Evolutionary conservation across 345 rosid species (phyloP).

Genomic region (Rhizophora mangle): DNA sequence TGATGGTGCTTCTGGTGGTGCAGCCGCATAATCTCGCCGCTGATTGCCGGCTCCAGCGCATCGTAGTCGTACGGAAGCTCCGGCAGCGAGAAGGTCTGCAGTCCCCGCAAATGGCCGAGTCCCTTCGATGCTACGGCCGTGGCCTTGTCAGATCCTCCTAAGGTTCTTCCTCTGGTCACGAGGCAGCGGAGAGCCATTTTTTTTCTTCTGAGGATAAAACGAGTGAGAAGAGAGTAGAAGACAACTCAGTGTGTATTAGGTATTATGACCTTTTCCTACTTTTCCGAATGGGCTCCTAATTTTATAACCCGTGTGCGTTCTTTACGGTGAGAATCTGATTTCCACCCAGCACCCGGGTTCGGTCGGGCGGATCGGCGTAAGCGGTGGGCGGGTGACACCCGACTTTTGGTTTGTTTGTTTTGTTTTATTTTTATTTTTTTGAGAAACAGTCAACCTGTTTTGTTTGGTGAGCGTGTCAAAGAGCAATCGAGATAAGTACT

Average conservation of each 20-base stretch:
- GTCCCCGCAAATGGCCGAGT: conserved; percentile 26
- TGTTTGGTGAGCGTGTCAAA: too few species aligned
- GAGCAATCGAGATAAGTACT: too few species aligned
- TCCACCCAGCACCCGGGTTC: too few species aligned
- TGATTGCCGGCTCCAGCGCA: conserved; percentile 86
- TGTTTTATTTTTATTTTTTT: too few species aligned
- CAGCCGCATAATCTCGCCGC: conserved; percentile 91
- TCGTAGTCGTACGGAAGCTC: conserved; percentile 88
- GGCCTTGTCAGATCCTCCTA: conserved; percentile 17
- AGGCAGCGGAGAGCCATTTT: conserved; percentile 67
- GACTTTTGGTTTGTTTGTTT: too few species aligned
- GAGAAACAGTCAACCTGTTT: too few species aligned
- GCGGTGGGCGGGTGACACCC: too few species aligned
- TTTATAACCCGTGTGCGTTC: too few species aligned
- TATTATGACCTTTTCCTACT: background rate
- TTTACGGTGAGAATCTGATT: too few species aligned
- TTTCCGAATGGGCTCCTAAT: too few species aligned
- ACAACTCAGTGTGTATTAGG: background rate
- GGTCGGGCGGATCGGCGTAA: too few species aligned
- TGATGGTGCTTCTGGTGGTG: conserved; percentile 99
- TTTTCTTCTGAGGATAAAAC: background rate
- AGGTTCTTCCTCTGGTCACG: conserved; percentile 37
- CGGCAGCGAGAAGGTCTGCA: conserved; percentile 75
- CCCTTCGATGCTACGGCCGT: conserved; percentile 21
- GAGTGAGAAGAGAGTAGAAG: background rate